Evolutionary conservation across 1,284 basidiomycete genomes (phyloP).

Genomic region (Agaricales sp.): DNA sequence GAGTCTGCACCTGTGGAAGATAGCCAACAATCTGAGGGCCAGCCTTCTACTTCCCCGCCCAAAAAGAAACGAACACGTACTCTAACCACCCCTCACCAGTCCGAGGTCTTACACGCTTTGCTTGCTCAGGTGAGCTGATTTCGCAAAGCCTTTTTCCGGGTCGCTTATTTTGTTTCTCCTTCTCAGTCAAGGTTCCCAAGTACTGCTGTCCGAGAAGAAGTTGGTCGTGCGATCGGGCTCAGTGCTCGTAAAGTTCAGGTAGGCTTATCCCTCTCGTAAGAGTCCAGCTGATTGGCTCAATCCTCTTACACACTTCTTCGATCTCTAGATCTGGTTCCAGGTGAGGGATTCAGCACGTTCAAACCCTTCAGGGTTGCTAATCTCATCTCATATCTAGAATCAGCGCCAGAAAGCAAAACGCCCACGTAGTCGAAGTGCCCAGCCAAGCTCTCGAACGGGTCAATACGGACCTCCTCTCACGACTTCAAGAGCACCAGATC

Average conservation of each 20-base stretch:
- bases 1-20: conserved; percentile 27
- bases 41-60: conserved; percentile 24
- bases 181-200: conserved; percentile 75
- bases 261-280: conserved; percentile 19
- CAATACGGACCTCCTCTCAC: conserved; percentile 9
- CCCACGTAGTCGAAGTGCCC: conserved; percentile 33
- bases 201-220: conserved; percentile 75
- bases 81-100: conserved; percentile 76
- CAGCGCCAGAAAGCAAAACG: conserved; percentile 73
- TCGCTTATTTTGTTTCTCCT: conserved; percentile 6
- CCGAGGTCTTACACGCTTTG: conserved; percentile 69
- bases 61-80: conserved; percentile 76
- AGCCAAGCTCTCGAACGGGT: conserved; percentile 11
- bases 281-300: conserved; percentile 12
- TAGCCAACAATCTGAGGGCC: conserved; percentile 19
- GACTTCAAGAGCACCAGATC: conserved; percentile 9
- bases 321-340: conserved; percentile 74
- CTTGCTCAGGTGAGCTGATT: conserved; percentile 54
- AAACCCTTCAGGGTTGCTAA: too few relatives aligned
- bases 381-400: too few relatives aligned
- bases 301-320: conserved; percentile 13
- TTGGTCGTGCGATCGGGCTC: conserved; percentile 71
- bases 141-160: conserved; percentile 6
- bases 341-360: conserved; percentile 29
- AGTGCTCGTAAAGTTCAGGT: conserved; percentile 83